Evolutionary conservation across 1,139 yeast species (phyloP).

Genomic region (Pichia sp.): DNA sequence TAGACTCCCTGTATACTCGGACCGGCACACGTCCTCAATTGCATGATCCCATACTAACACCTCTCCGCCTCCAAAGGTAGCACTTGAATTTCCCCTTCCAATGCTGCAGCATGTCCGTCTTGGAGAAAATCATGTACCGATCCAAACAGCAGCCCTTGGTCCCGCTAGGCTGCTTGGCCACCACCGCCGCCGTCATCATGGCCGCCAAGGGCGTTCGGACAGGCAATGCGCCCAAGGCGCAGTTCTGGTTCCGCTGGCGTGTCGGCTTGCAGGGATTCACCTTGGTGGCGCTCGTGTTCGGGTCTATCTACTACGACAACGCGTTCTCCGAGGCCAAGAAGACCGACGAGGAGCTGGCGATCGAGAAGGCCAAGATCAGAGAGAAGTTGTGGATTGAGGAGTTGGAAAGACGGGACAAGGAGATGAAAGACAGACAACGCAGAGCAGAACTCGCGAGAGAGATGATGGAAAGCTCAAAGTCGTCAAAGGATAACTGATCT

Average conservation of each 20-base stretch:
- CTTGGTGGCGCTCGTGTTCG: constrained; percentile 73
- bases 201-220: constrained; percentile 72
- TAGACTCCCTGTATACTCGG: background rate
- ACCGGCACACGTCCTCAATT: no score
- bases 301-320: constrained; percentile 61
- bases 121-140: constrained; percentile 31
- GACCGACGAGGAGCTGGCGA: constrained; percentile 55
- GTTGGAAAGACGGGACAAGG: constrained; percentile 76
- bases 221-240: constrained; percentile 74
- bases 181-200: constrained; percentile 73
- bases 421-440: constrained; percentile 60
- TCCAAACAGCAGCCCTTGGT: constrained; percentile 75
- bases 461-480: constrained; percentile 4
- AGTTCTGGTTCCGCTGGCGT: constrained; percentile 84
- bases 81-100: background rate
- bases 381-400: constrained; percentile 90
- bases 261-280: constrained; percentile 84
- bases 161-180: constrained; percentile 74
- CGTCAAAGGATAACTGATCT: background rate
- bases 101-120: constrained; percentile 24
- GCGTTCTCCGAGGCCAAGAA: constrained; percentile 35
- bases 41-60: no score
- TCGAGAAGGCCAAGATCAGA: constrained; percentile 77
- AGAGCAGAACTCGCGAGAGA: constrained; percentile 46
- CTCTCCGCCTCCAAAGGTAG: background rate